These are phyloP conservation scores for Metarhizium anisopliae DNA, from an alignment of 2,329 filamentous ascomycete species.

Conservation along the genomic window DNA sequence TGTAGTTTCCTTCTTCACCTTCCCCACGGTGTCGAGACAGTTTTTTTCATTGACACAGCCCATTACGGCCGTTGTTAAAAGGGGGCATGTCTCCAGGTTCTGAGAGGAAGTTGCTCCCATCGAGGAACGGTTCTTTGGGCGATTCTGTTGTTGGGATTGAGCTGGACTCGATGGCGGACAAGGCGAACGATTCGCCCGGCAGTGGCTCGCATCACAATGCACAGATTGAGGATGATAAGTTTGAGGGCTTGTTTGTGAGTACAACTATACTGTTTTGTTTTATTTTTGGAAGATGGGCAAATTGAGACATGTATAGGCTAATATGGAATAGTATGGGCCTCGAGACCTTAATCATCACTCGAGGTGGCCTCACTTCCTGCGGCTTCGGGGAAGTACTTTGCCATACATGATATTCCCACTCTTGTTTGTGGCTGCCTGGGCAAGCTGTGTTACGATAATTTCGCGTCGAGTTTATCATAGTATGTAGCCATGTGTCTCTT, in stretches of 20 bases:
- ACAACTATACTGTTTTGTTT: background rate
- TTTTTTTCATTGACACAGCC: background rate
- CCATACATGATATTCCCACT: slow-evolving; percentile 2
- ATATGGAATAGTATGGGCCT: background rate
- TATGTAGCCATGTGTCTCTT: background rate
- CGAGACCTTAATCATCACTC: slow-evolving; percentile 1
- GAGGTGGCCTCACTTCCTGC: background rate
- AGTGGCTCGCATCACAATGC: background rate
- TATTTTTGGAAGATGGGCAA: too few relatives aligned
- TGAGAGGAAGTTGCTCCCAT: background rate
- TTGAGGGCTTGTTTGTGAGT: background rate
- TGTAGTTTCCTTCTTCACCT: background rate
- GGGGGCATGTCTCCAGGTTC: background rate
- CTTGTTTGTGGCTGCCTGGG: background rate
- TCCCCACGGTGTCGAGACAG: background rate
- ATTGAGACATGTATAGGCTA: background rate
- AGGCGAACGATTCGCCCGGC: background rate
- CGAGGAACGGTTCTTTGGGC: background rate
- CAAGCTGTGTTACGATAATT: background rate
- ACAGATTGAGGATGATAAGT: background rate
- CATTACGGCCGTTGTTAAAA: background rate
- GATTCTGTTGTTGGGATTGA: background rate
- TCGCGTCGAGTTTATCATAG: background rate
- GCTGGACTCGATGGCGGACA: background rate
- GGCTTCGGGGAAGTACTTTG: background rate